These are phyloP conservation scores for Leccinum subatratum DNA, from an alignment of 1,284 basidiomycete genomes.

Conservation along the genomic window DNA sequence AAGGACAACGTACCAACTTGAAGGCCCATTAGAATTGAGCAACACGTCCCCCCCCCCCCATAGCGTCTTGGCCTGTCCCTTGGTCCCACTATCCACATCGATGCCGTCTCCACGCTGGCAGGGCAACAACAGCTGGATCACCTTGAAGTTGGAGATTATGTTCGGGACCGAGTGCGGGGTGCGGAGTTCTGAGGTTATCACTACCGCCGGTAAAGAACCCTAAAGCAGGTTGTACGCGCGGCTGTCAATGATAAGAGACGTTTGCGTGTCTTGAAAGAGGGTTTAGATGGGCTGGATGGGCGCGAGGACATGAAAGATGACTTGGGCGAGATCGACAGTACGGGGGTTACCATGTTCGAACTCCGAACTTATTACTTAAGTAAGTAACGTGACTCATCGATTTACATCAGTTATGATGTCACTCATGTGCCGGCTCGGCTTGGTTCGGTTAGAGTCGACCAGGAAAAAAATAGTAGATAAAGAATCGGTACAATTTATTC, in stretches of 20 bases:
- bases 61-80: slow-evolving; percentile 71
- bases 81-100: slow-evolving; percentile 78
- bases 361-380: too few species aligned
- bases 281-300: slow-evolving; percentile 22
- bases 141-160: too few species aligned
- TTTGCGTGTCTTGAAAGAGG: slow-evolving; percentile 40
- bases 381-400: too few species aligned
- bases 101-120: slow-evolving; percentile 85
- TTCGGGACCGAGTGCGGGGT: slow-evolving; percentile 62
- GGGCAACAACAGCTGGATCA: slow-evolving; percentile 71
- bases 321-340: slow-evolving; percentile 18
- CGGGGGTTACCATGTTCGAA: too few species aligned
- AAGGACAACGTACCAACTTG: too few species aligned
- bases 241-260: slow-evolving; percentile 88
- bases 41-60: slow-evolving; percentile 91
- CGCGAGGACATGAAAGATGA: slow-evolving; percentile 21
- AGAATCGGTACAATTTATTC: too few species aligned
- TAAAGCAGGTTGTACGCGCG: slow-evolving; percentile 81
- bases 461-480: too few species aligned
- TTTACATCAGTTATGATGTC: too few species aligned
- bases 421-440: too few species aligned
- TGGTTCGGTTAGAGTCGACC: too few species aligned
- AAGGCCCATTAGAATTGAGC: slow-evolving; percentile 50
- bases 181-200: not conserved
- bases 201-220: slow-evolving; percentile 65